Base-by-base conservation (phyloP, 2,329 filamentous ascomycete species). In the Talaromyces sp. region DNA sequence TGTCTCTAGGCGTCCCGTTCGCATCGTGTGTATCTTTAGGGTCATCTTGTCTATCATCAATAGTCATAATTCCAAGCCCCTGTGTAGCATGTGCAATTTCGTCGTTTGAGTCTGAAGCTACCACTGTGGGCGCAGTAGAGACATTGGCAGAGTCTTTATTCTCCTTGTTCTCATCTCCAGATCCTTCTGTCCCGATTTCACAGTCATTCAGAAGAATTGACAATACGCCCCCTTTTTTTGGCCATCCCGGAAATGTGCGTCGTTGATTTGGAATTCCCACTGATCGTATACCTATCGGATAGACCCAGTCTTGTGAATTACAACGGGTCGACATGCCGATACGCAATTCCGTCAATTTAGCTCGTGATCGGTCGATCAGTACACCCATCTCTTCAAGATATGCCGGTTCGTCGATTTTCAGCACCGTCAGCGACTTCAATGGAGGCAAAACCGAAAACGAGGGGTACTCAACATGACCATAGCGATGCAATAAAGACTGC, bases 311-410 rank as follows among this genome's bases (percentile, higher is more conserved):
- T 3, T 64, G 59, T 4, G 66, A 64, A 55, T 68, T 70, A 14
- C 77, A 70, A 10, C 32, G 31, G 2, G 24, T 5, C 5, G 89
- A 85, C 59, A 95, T 85, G 6, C 91, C 89, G 5, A 95, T 82
- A 50, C 89, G 82, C 35, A 96, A 79, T 72, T 93, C 90, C 31
- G 84, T 82, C 17, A 95, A 77, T 49, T 81, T 81, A 63, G 82
- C 79, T 61, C 85, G 80, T 13, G 90, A 93, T 26, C 86, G 84
- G 62, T 88, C 87, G 62, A 95, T 86, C 13, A 95, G 80, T 49
- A 90, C 80, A 58, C 88, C 88, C 84, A 95, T 89, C 75, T 95
- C 91, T 69, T 93, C 90, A 41, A 93, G 76, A 71, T 95, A 95
- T 29, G 87, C 83, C n/a, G 91, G 75, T 70, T 93, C 89, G 68